Evolutionary conservation across 2,329 filamentous ascomycete species (phyloP), one percentile per base, ranked within the genome.

Genomic region (Xylariaceae sp.): DNA sequence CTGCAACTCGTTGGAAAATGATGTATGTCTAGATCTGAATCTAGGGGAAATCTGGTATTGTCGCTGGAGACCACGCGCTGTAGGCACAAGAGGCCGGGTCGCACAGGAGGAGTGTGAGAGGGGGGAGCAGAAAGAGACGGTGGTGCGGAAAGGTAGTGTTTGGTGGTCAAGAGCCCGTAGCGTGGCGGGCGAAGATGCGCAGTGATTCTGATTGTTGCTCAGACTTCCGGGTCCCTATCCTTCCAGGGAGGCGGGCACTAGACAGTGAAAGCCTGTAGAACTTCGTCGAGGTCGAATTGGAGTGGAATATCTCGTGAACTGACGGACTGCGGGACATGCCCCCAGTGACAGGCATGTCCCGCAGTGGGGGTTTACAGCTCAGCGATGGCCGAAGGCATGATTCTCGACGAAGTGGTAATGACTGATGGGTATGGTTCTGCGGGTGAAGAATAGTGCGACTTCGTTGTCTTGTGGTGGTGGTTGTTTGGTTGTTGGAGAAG

Each of bases 291-390:
- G 46, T 58, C 45, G 58, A 60, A 66, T 74, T 69, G 65, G 60
- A 70, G 56, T 76, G 73, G 69, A 71, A 70, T 67, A 68, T 72
- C 72, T 87, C 81, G 77, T 79, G 80, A 82, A 80, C 83, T 87
- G 82, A 77, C 78, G 81, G 82, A 86, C 84, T 88, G 76, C 79
- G 75, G 74, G 75, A 76, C 75, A 71, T 55, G 65, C 63, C 63
- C 60, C 55, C 58, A 50, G 27, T 18, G 27, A 57, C 63, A 63
- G 65, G 70, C 61, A 64, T 62, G 67, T 70, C 76, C 78, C 80
- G 80, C 77, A 88, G 83, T 80, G 79, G 78, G 75, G 66, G 75
- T 86, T 89, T 88, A 93, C 82, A 90, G 84, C 83, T 82, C 81
- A 84, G 78, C 80, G 80, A 83, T 69, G 72, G 80, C 78, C 79